Evolutionary conservation across 1,284 basidiomycete species (phyloP).

Genomic region (Phylloporus sp.): DNA sequence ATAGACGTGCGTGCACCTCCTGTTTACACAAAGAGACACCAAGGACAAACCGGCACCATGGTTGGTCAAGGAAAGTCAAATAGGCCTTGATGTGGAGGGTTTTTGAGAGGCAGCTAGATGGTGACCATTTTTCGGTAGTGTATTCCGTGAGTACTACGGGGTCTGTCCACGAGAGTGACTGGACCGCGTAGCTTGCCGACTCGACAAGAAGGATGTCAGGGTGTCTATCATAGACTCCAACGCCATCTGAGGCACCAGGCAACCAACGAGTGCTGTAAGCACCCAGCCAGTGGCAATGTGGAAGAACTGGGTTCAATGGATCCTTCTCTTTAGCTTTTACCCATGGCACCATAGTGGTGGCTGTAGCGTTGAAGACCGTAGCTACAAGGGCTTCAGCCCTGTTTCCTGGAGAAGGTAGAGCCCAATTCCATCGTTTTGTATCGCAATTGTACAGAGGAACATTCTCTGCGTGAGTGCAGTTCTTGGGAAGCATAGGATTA

Average conservation of each 20-base stretch:
- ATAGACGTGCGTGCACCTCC: not conserved
- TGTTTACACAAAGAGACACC: too few relatives aligned
- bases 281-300: too few relatives aligned
- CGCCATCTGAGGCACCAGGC: not conserved
- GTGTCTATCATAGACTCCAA: not conserved
- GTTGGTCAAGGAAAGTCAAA: too few relatives aligned
- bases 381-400: not conserved
- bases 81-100: conserved; percentile 4
- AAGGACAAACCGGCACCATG: not conserved
- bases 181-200: not conserved
- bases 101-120: not conserved
- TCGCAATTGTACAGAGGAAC: not conserved
- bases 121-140: not conserved
- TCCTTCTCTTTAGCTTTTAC: not conserved
- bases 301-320: not conserved
- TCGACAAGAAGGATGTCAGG: not conserved
- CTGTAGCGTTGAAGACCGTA: not conserved
- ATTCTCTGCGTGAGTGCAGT: not conserved
- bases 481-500: not conserved
- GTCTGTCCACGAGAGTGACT: conserved; percentile 1
- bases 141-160: not conserved
- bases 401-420: not conserved
- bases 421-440: not conserved
- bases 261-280: not conserved
- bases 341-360: not conserved